phyloP scores from a whole-genome alignment of 2,329 filamentous ascomycete species.

The Sporothrix phasma region DNA sequence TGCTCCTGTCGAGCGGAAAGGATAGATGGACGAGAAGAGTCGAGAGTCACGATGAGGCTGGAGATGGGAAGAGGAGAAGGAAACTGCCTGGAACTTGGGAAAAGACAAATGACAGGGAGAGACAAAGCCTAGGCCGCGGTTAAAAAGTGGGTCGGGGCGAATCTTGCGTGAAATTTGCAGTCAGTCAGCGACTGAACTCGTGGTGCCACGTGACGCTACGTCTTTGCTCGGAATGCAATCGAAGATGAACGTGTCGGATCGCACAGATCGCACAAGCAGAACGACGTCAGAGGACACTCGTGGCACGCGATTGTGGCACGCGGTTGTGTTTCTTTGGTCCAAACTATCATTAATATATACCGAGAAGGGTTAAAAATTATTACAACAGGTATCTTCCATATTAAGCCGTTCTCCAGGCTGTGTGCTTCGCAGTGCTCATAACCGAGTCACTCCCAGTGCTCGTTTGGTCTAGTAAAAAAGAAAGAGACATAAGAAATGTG shows the following conservation, averaged over 20 bases:
- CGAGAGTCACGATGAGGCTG: not conserved
- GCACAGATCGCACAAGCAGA: too few relatives aligned
- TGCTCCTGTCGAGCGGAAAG: not conserved
- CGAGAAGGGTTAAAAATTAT: slow-evolving; percentile 1
- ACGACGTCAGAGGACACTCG: too few relatives aligned
- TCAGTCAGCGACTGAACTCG: not conserved
- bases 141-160: slow-evolving; percentile 1
- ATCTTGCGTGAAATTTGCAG: not conserved
- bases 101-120: not conserved
- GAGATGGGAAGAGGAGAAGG: not conserved
- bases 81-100: not conserved
- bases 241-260: too few relatives aligned
- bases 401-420: slow-evolving; percentile 2
- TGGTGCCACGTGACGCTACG: not conserved
- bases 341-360: not conserved
- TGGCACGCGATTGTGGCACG: too few relatives aligned
- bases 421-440: not conserved
- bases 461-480: not conserved
- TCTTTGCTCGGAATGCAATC: not conserved
- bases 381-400: slow-evolving; percentile 12
- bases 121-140: not conserved
- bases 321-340: not conserved
- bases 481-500: not conserved
- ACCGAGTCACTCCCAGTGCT: slow-evolving; percentile 1
- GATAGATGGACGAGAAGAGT: not conserved